A percentile compares a stretch with the other conserved stretches of the same genome.
Conservation (phyloP, 176 grass and related monocot species). For the Areca catechu region DNA sequence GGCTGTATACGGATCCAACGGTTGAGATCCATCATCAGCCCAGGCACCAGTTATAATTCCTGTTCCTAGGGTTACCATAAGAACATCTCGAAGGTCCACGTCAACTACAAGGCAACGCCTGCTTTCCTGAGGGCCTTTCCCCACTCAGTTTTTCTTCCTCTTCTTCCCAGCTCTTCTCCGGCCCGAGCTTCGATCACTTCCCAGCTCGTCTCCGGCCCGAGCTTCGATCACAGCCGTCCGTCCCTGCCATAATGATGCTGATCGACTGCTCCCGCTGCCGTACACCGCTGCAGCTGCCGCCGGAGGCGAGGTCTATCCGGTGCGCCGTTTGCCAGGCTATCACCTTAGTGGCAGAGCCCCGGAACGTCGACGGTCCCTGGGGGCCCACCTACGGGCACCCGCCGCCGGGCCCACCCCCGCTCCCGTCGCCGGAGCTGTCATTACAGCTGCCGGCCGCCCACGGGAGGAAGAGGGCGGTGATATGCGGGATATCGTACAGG, state of each 20-base stretch:
- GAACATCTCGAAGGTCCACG: too few relatives aligned
- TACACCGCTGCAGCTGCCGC: constrained; percentile 66
- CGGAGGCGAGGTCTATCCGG: constrained; percentile 69
- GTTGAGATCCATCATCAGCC: too few relatives aligned
- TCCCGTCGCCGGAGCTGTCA: constrained; percentile 23
- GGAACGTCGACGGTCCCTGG: background rate
- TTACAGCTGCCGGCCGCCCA: constrained; percentile 48
- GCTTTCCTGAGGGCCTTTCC: too few relatives aligned
- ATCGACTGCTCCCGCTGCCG: constrained; percentile 82
- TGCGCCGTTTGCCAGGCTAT: constrained; percentile 72
- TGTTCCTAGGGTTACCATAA: too few relatives aligned
- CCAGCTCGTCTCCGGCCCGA: too few relatives aligned
- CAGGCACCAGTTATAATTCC: too few relatives aligned
- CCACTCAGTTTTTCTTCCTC: too few relatives aligned
- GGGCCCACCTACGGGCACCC: background rate
- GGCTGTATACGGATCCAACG: too few relatives aligned
- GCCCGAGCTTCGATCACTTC: too few relatives aligned
- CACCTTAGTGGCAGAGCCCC: constrained; percentile 47
- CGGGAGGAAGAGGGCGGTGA: constrained; percentile 85
- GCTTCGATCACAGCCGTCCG: too few relatives aligned
- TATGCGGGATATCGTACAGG: constrained; percentile 91
- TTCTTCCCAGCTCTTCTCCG: too few relatives aligned
- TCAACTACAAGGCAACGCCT: too few relatives aligned
- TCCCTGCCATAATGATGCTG: constrained; percentile 49
- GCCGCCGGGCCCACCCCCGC: background rate